Base-by-base conservation (phyloP, 2,329 filamentous ascomycete genomes). In the Herpotrichia juniperi region DNA sequence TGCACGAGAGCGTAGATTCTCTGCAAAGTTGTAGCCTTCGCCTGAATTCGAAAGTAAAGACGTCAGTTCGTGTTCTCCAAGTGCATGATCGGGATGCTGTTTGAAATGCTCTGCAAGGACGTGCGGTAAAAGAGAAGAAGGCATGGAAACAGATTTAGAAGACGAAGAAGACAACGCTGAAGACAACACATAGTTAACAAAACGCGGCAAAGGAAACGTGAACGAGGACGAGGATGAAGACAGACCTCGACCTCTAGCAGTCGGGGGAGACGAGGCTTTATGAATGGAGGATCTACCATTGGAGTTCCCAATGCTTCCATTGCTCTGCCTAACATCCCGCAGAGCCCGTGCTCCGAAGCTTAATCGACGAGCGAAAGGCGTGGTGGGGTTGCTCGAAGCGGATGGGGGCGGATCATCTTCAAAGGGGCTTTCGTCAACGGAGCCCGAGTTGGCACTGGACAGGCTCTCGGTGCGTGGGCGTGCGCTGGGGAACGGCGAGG, bases 11-110 rank as follows among this genome's bases (percentile, higher is more conserved):
- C 92, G 91, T 81, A 97, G 86, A 80, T 96, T 93, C 80, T 97
- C 93, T 72, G 91, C 91, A 89, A 93, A 96, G 78, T 96, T 96
- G 83, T 96, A 96, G 75, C 90, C 91, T 83, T 94, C 91, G 82
- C 91, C 89, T 93, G 85, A 78, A 76, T 82, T 83, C 79, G 76
- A 75, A 67, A 74, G 78, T 77, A 78, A 48, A 47, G 61, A 64
- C 50, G 86, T 89, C 83, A 89, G 87, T 86, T 83, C 79, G 74
- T 75, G 80, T 78, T 86, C 78, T 51, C 61, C 67, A 46, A 69
- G 56, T 44, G 54, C 52, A 46, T 59, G 57, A 49, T 70, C 61
- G 52, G 68, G 58, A 59, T 71, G 66, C 44, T 68, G 58, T 47
- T 61, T 61, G 51, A 64, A 60, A 53, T 63, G 59, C 53, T 70